A percentile compares a stretch with the other conserved stretches of the same genome.
These are phyloP conservation scores for Paspalum vaginatum DNA, from an alignment of 176 grass and related monocot species.

Conservation along the genomic window DNA sequence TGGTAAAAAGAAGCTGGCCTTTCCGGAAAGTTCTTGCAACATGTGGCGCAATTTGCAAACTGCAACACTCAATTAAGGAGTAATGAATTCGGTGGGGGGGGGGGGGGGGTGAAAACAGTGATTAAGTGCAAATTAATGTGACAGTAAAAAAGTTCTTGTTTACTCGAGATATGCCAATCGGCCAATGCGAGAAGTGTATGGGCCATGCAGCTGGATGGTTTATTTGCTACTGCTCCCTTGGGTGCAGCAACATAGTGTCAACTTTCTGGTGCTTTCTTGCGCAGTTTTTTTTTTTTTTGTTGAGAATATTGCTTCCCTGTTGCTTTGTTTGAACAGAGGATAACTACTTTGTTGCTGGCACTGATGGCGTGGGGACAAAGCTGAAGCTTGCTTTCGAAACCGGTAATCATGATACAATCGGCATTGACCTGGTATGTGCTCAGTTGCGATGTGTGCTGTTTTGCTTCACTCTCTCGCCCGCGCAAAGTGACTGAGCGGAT, in stretches of 20 bases:
- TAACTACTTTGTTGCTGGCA: conserved; percentile 77
- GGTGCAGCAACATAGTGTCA: neutral
- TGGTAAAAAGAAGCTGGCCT: no score
- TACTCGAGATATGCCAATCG: neutral
- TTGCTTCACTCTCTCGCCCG: neutral
- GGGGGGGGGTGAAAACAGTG: neutral
- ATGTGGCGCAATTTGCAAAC: neutral
- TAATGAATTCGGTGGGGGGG: neutral
- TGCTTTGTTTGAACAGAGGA: conserved; percentile 52
- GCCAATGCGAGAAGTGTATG: neutral
- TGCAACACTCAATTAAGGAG: no score
- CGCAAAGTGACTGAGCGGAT: neutral
- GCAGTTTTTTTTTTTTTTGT: neutral
- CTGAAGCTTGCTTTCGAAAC: conserved; percentile 95
- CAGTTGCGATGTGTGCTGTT: neutral
- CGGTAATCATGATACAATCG: conserved; percentile 89
- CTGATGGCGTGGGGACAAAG: conserved; percentile 90
- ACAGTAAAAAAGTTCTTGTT: neutral
- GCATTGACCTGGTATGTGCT: conserved; percentile 75
- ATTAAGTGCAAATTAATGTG: no score
- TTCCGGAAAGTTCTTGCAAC: no score
- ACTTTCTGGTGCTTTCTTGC: neutral
- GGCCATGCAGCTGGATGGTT: no score
- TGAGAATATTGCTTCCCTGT: neutral
- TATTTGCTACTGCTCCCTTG: neutral